Conservation (phyloP, 805 yeast genomes). For the Candida coleopterorum region DNA sequence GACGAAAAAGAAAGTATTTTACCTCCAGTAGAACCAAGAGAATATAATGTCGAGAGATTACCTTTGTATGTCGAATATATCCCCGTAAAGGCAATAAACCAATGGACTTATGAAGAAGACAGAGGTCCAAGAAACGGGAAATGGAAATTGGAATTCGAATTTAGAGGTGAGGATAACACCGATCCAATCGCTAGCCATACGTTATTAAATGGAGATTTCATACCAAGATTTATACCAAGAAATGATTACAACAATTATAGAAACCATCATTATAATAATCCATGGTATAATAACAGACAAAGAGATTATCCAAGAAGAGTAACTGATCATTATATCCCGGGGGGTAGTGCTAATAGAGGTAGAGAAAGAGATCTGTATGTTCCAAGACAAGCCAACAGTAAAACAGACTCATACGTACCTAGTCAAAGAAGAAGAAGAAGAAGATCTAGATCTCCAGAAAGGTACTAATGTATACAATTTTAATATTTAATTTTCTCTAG, state of each 20-base stretch:
- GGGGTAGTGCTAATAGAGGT: constrained; percentile 6
- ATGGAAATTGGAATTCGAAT: constrained; percentile 39
- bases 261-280: background rate
- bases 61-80: constrained; percentile 38
- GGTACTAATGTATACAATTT: no score
- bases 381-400: constrained; percentile 7
- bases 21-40: constrained; percentile 16
- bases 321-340: constrained; percentile 12
- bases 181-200: constrained; percentile 18
- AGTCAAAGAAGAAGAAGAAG: constrained; percentile 9
- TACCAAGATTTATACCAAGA: constrained; percentile 13
- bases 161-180: constrained; percentile 18
- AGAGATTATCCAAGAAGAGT: background rate
- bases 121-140: constrained; percentile 40
- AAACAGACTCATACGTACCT: constrained; percentile 12
- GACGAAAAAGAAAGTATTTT: constrained; percentile 10
- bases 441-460: background rate
- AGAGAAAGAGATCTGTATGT: constrained; percentile 10
- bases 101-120: constrained; percentile 45
- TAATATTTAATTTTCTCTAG: background rate
- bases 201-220: constrained; percentile 15
- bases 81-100: constrained; percentile 41
- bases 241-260: constrained; percentile 4
- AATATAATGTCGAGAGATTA: constrained; percentile 16
- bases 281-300: background rate